Conservation (phyloP, 2,329 filamentous ascomycete species). For the Penicillium aurantiogriseum region DNA sequence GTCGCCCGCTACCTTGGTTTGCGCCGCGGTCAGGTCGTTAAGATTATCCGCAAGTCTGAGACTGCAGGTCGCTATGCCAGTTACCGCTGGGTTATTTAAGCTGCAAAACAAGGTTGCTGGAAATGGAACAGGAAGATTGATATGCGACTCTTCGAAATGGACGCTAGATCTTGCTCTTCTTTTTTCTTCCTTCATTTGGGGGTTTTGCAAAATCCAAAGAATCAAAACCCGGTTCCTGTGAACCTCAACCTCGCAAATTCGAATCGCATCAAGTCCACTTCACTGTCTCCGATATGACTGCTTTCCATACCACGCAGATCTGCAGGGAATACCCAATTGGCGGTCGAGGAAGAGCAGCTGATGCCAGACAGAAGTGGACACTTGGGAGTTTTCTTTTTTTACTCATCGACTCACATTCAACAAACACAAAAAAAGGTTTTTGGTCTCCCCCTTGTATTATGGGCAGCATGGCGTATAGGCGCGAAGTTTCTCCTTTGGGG, state of each 20-base stretch:
- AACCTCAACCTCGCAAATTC: conserved; percentile 3
- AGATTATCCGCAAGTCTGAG: conserved; percentile 94
- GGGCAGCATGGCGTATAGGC: conserved; percentile 42
- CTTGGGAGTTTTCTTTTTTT: conserved; percentile 20
- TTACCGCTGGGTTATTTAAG: conserved; percentile 68
- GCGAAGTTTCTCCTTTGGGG: conserved; percentile 32
- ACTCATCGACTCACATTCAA: conserved; percentile 3
- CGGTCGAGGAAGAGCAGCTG: conserved; percentile 3
- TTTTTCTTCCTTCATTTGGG: not conserved
- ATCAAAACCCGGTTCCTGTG: not conserved
- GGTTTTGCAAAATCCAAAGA: not conserved
- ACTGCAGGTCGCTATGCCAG: conserved; percentile 95
- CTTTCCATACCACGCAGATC: not conserved
- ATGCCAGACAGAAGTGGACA: conserved; percentile 15
- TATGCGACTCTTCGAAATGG: not conserved
- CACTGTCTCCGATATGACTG: not conserved
- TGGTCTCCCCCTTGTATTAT: conserved; percentile 33
- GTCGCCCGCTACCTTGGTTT: conserved; percentile 90
- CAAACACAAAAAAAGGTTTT: conserved; percentile 30
- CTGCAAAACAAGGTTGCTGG: not conserved
- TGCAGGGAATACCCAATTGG: not conserved
- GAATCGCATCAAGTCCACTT: conserved; percentile 10
- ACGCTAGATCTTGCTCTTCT: not conserved
- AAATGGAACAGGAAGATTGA: not conserved
- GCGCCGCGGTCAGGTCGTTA: conserved; percentile 90